These are phyloP conservation scores for Hippophae tibetana DNA, from an alignment of 306 rosid species.

Conservation along the genomic window DNA sequence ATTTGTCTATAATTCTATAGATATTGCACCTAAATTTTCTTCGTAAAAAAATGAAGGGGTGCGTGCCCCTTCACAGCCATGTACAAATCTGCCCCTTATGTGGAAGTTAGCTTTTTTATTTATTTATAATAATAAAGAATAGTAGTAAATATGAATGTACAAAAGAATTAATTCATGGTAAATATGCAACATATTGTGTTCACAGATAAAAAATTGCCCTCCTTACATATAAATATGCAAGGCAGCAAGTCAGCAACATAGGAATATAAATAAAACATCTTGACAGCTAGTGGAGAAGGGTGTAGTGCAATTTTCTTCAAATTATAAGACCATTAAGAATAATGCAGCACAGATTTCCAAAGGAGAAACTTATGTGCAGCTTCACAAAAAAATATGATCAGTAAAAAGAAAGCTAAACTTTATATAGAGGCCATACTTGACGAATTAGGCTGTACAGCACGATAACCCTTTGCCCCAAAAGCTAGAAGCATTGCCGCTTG, in stretches of 20 bases:
- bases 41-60: too few relatives aligned
- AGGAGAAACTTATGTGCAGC: conserved; percentile 5
- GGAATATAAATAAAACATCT: background rate
- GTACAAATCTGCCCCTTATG: too few relatives aligned
- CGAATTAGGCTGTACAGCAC: conserved; percentile 71
- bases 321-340: conserved; percentile 4
- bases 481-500: conserved; percentile 95
- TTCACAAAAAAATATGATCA: conserved; percentile 3
- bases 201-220: too few relatives aligned
- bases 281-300: background rate
- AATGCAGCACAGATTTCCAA: conserved; percentile 3
- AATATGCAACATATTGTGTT: too few relatives aligned
- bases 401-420: background rate
- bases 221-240: too few relatives aligned
- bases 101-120: too few relatives aligned
- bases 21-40: too few relatives aligned
- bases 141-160: too few relatives aligned
- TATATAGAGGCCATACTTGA: conserved; percentile 39
- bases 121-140: too few relatives aligned
- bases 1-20: too few relatives aligned
- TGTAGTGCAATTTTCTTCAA: background rate
- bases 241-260: background rate
- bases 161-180: too few relatives aligned
- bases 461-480: conserved; percentile 75
- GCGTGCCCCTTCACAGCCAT: too few relatives aligned